Evolutionary conservation across 1,139 yeast genomes (phyloP), one percentile per base, ranked within the genome.

Genomic region (Hansenula lynferdii): DNA sequence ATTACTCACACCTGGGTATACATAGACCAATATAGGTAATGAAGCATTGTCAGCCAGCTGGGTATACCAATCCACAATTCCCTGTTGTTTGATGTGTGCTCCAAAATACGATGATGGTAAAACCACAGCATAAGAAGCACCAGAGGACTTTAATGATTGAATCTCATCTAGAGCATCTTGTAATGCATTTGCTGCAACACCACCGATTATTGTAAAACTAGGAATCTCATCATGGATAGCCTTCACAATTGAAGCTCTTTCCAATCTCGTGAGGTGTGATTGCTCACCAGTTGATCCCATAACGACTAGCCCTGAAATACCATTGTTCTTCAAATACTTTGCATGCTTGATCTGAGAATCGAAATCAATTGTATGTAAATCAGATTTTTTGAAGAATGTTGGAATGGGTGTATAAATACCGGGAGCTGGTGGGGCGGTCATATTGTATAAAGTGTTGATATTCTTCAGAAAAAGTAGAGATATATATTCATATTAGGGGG

Each of bases 241-340:
- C 51, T 54, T 45, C 18, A 65, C 56, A 19, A 64, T 44, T 2
- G 48, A 38, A 17, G 48, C 47, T 43, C 70, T 53, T 49, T 67
- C 77, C 42, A 54, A 50, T 44, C 52, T 54, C 3, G 65, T 62
- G 49, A 59, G 48, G 44, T 66, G 67, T 15, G 62, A 56, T 16
- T 64, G 61, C 47, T 67, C 71, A 20, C 70, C 72, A 52, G 63
- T 72, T 27, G 77, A 70, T 3, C 79, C 79, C 43, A 69, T 62
- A 12, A 72, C 55, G 9, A 71, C 73, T 12, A 69, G 57, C 17
- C 79, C 79, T 36, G 56, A 51, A 43, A 73, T 64, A 5, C 78
- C 78, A 38, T 54, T 58, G n/a, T 58, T 50, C 40, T 69, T 59
- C 31, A 74, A 58, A 49, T 49, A 58, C 34, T 61, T 56, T 16